Conservation (phyloP, 2,329 filamentous ascomycete genomes). For the Neofusicoccum sp. region DNA sequence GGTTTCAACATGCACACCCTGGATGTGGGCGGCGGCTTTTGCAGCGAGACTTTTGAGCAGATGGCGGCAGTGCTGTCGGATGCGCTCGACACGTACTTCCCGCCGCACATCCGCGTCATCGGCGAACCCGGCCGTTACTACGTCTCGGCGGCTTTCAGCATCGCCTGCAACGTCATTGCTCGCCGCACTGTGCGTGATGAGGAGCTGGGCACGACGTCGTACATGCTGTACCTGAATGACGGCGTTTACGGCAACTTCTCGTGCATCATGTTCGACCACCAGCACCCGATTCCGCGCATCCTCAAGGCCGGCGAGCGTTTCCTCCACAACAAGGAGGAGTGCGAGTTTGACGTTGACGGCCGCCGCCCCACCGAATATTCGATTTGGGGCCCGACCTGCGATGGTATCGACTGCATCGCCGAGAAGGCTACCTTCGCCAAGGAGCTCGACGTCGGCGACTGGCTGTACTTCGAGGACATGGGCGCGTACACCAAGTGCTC, state of each 20-base stretch:
- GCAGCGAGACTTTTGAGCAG: slow-evolving; percentile 82
- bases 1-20: slow-evolving; percentile 83
- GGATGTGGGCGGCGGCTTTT: slow-evolving; percentile 93
- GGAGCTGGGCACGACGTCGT: slow-evolving; percentile 63
- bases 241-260: slow-evolving; percentile 98
- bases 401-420: slow-evolving; percentile 93
- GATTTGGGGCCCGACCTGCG: slow-evolving; percentile 96
- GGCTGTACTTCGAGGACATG: slow-evolving; percentile 99
- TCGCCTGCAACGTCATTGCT: slow-evolving; percentile 94
- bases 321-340: slow-evolving; percentile 47
- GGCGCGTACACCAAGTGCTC: slow-evolving; percentile 98
- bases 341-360: slow-evolving; percentile 23
- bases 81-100: slow-evolving; percentile 86
- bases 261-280: slow-evolving; percentile 99
- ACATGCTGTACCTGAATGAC: slow-evolving; percentile 98
- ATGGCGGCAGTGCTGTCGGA: slow-evolving; percentile 79
- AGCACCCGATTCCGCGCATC: slow-evolving; percentile 82
- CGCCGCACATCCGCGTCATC: slow-evolving; percentile 78
- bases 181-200: slow-evolving; percentile 82
- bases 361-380: slow-evolving; percentile 67
- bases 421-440: slow-evolving; percentile 75
- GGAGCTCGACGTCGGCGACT: slow-evolving; percentile 86
- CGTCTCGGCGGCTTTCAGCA: slow-evolving; percentile 86
- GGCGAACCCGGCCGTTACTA: slow-evolving; percentile 97
- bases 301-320: slow-evolving; percentile 62